Percentiles rank a stretch among this genome's conserved stretches.
Conservation (phyloP, 176 grass and related monocot species). For the Oryza glaberrima region DNA sequence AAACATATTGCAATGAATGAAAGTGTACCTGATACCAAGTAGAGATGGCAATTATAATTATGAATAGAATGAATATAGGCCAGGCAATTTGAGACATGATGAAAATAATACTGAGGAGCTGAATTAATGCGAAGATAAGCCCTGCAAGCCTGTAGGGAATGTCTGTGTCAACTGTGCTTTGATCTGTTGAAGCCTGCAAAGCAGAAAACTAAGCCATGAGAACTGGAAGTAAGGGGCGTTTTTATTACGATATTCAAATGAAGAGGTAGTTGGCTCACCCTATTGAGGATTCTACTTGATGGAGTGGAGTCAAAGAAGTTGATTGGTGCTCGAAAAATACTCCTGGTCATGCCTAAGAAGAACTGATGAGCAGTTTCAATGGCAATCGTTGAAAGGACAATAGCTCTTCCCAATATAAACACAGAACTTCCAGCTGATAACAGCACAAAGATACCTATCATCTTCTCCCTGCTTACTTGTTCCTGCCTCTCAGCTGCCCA, state of each 20-base stretch:
- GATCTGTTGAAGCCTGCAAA: constrained; percentile 89
- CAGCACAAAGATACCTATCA: constrained; percentile 71
- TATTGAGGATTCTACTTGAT: constrained; percentile 81
- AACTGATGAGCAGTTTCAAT: constrained; percentile 78
- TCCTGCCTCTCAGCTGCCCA: constrained; percentile 73
- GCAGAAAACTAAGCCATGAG: not conserved
- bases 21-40: constrained; percentile 79
- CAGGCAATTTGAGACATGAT: constrained; percentile 93
- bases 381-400: constrained; percentile 78
- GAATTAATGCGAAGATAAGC: constrained; percentile 81
- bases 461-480: constrained; percentile 65
- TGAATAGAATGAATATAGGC: constrained; percentile 82
- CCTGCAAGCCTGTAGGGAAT: constrained; percentile 93
- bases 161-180: constrained; percentile 80
- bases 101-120: constrained; percentile 80
- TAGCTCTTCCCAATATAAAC: constrained; percentile 79
- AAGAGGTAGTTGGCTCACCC: constrained; percentile 58
- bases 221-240: not conserved
- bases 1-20: constrained; percentile 23
- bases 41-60: constrained; percentile 69
- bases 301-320: constrained; percentile 83
- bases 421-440: constrained; percentile 73
- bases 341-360: constrained; percentile 70
- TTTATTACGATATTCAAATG: constrained; percentile 9
- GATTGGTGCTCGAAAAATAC: constrained; percentile 74